These are phyloP conservation scores for Botrytis tulipae DNA, from an alignment of 2,329 filamentous ascomycete genomes.

Conservation along the genomic window DNA sequence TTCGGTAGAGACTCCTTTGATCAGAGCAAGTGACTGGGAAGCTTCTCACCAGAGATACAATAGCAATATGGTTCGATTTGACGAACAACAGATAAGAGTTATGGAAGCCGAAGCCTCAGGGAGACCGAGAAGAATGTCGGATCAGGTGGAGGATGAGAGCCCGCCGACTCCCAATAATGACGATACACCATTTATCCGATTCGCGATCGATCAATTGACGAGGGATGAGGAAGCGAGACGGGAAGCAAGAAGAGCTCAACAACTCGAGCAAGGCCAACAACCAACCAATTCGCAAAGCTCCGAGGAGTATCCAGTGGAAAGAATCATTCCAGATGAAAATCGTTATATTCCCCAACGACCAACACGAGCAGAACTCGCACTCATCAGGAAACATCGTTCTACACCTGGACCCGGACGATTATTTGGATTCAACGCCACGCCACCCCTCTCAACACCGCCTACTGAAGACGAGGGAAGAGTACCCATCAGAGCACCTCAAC, in stretches of 20 bases:
- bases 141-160: slow-evolving; percentile 23
- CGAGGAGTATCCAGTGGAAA: slow-evolving; percentile 48
- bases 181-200: slow-evolving; percentile 83
- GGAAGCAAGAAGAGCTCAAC: slow-evolving; percentile 33
- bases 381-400: slow-evolving; percentile 41
- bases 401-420: slow-evolving; percentile 35
- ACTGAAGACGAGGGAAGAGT: not conserved
- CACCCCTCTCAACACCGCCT: slow-evolving; percentile 31
- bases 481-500: not conserved
- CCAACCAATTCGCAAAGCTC: slow-evolving; percentile 45
- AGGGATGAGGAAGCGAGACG: slow-evolving; percentile 62
- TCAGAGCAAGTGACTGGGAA: not conserved
- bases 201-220: slow-evolving; percentile 85
- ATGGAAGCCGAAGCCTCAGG: slow-evolving; percentile 29
- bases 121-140: slow-evolving; percentile 27
- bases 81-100: slow-evolving; percentile 35
- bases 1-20: slow-evolving; percentile 21
- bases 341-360: slow-evolving; percentile 34
- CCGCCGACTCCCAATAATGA: slow-evolving; percentile 60
- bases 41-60: slow-evolving; percentile 9
- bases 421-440: slow-evolving; percentile 37
- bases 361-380: slow-evolving; percentile 35
- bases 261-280: slow-evolving; percentile 42
- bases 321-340: slow-evolving; percentile 48
- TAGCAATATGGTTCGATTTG: slow-evolving; percentile 30